Base-by-base conservation (phyloP, 805 yeast species). In the Debaryomyces prosopidis region DNA sequence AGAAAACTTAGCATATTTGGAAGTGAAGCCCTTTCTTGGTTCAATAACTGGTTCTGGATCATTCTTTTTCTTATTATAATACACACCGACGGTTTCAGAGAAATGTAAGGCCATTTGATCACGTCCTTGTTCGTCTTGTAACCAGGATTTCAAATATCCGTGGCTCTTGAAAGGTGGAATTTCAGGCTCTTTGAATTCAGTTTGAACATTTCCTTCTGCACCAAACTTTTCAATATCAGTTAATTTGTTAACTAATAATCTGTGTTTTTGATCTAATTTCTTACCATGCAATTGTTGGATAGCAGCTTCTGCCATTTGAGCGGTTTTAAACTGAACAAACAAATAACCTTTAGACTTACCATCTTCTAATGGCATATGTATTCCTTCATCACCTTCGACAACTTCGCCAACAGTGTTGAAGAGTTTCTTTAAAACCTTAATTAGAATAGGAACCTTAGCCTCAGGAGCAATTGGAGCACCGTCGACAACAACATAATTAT, bases 391-490 rank as follows among this genome's bases (percentile, higher is more conserved):
- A 18, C 76, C 77, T 41, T 60, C 75, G 16, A 65, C 73, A 36
- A 94, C 83, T 52, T 82, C 83, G 42, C 97, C 98, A 38, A 82
- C 90, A 52, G 81, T 79, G 39, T 81, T 71, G 61, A 94, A 85
- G 43, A 89, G 77, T 72, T 91, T 92, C 55, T 78, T 80, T 60
- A 94, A 78, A 37, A 95, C 97, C 66, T 89, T 91, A 55, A 84
- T 79, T 62, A 94, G 79, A 47, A 87, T 82, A 45, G 89, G 87
- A 42, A 84, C 87, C 70, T 94, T 94, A 43, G 89, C 66, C 63
- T 85, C 96, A 47, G 97, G 96, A 19, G 96, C 96, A 50, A 89
- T 76, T 54, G 99, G 99, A 9, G 96, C 91, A 39, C 99, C 99
- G 64, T 90, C 97, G 42, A 89, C 86, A 26, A 92, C 87, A 46